Evolutionary conservation across 1,284 basidiomycete genomes (phyloP).

Genomic region (Marasmius tenuissimus): DNA sequence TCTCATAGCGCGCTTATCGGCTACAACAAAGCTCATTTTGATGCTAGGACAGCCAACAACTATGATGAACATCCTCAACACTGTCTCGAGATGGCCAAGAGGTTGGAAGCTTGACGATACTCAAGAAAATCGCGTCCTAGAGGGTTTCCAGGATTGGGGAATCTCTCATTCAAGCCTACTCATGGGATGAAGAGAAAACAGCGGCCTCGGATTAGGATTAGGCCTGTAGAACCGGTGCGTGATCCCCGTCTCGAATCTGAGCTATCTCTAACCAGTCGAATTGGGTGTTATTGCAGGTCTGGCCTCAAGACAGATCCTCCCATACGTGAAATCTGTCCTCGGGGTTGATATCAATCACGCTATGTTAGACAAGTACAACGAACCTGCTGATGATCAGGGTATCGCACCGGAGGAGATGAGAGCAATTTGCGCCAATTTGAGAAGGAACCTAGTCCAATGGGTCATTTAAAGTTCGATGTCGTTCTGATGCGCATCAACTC

Average conservation of each 20-base stretch:
- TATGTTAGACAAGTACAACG: constrained; percentile 65
- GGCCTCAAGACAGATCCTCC: constrained; percentile 53
- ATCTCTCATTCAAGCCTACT: constrained; percentile 44
- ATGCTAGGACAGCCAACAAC: not conserved
- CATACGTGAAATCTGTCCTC: constrained; percentile 55
- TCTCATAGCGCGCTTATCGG: not conserved
- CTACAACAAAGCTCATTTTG: constrained; percentile 8
- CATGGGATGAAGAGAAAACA: constrained; percentile 57
- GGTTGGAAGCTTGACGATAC: constrained; percentile 4
- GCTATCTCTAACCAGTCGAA: not conserved
- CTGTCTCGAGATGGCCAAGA: constrained; percentile 11
- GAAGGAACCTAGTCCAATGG: constrained; percentile 46
- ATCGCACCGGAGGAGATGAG: constrained; percentile 58
- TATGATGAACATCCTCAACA: constrained; percentile 15
- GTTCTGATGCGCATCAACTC: constrained; percentile 43
- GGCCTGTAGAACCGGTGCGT: constrained; percentile 66
- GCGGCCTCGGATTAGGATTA: constrained; percentile 67
- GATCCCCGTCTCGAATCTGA: not conserved
- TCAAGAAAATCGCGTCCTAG: not conserved
- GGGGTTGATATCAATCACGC: constrained; percentile 71
- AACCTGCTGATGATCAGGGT: constrained; percentile 53
- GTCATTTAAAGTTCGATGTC: constrained; percentile 58
- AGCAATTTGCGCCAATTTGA: constrained; percentile 53
- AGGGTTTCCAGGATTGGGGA: constrained; percentile 29
- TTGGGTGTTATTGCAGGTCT: constrained; percentile 39